These are phyloP conservation scores for Chlorella ohadii DNA, from an alignment of 139 green algal genomes.

Conservation along the genomic window DNA sequence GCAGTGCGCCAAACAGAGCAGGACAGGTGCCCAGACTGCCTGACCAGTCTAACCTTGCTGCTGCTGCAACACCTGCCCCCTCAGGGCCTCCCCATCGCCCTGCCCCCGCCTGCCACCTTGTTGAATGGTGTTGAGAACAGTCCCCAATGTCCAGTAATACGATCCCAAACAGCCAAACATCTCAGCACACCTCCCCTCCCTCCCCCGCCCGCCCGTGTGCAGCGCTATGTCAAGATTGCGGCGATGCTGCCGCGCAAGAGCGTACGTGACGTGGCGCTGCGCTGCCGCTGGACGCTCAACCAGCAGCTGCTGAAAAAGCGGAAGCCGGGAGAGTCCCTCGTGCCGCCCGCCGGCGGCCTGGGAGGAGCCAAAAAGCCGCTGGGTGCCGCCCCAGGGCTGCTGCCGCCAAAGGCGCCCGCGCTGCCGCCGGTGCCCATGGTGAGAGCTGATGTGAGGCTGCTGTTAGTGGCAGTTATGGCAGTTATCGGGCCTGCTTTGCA, in stretches of 20 bases:
- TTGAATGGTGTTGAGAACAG: no score
- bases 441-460: background rate
- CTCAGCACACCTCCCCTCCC: no score
- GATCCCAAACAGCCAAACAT: no score
- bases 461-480: no score
- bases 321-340: slow-evolving; percentile 35
- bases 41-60: no score
- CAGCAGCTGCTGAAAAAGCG: slow-evolving; percentile 50
- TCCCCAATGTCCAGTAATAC: no score
- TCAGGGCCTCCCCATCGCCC: no score
- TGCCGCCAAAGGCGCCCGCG: slow-evolving; percentile 20
- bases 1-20: no score
- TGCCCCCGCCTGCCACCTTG: no score
- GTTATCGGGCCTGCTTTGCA: no score
- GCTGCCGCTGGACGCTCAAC: slow-evolving; percentile 66
- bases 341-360: background rate
- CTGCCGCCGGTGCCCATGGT: slow-evolving; percentile 30
- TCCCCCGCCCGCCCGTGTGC: background rate
- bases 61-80: no score
- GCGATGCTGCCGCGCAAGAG: slow-evolving; percentile 68
- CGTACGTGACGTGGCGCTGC: slow-evolving; percentile 78
- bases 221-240: slow-evolving; percentile 74
- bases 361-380: slow-evolving; percentile 47
- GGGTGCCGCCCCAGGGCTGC: background rate
- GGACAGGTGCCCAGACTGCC: no score